Percentiles rank a stretch among this genome's conserved stretches.
These are phyloP conservation scores for Puccinia hordei DNA, from an alignment of 1,284 basidiomycete species.

Conservation along the genomic window DNA sequence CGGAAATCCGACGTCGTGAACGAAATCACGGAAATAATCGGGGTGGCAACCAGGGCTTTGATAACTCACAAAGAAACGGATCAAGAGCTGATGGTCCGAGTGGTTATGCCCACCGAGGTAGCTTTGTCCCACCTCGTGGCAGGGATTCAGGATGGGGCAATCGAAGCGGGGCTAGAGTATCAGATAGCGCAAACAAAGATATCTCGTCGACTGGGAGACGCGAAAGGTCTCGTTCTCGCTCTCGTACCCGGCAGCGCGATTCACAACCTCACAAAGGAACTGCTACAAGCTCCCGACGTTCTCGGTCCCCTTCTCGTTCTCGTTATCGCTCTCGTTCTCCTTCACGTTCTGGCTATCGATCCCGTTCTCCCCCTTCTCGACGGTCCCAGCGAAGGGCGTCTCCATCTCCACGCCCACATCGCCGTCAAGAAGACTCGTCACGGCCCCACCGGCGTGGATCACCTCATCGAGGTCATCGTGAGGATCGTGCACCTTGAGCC, in stretches of 20 bases:
- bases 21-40: slow-evolving; percentile 52
- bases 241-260: slow-evolving; percentile 1
- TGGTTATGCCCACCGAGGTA: slow-evolving; percentile 9
- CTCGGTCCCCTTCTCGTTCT: slow-evolving; percentile 12
- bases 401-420: slow-evolving; percentile 10
- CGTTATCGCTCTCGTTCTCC: slow-evolving; percentile 4
- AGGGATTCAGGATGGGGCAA: slow-evolving; percentile 44
- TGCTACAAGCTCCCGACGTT: slow-evolving; percentile 4
- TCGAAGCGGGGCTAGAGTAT: not conserved
- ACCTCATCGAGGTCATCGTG: not conserved
- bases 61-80: slow-evolving; percentile 33
- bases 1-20: slow-evolving; percentile 55
- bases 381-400: not conserved
- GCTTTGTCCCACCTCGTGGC: slow-evolving; percentile 37
- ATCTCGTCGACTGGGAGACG: not conserved
- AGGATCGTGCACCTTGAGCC: no score
- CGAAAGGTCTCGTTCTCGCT: slow-evolving; percentile 3
- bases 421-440: slow-evolving; percentile 4
- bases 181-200: not conserved
- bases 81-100: not conserved
- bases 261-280: not conserved
- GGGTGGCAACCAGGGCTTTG: not conserved
- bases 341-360: not conserved
- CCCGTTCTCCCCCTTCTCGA: not conserved
- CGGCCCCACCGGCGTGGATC: not conserved